Base-by-base conservation (phyloP, 176 grass and related monocot genomes). In the Cymbopogon citratus region DNA sequence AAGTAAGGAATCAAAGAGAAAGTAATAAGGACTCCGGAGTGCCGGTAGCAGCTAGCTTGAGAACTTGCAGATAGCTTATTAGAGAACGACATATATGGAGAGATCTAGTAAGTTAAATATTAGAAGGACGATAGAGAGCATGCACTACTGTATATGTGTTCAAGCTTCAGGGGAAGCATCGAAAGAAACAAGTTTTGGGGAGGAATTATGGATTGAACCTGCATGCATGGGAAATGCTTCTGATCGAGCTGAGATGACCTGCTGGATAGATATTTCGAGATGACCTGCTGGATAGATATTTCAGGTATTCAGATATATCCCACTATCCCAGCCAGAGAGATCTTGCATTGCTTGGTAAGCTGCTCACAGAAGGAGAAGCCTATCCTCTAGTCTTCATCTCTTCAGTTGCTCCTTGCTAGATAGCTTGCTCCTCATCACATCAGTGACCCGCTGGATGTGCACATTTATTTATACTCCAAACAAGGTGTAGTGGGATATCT, bases 401-500 rank as follows among this genome's bases (percentile, higher is more conserved):
- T 21, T 21, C 1, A 21, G 49, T 8, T 54, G 6, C 3, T 33
- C 1, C 1, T 54, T 21, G 49, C 49, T 54, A 59, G 28, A 16
- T 16, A 59, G 34, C n/a, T 10, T 54, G 33, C 62, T 41, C 44
- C 36, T 45, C 36, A 24, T 25, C 52, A 23, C 21, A 13, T 25
- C 56, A 24, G 10, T 71, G 71, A 54, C 64, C 31, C 3, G 31
- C 73, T 71, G 52, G 64, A 31, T 71, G 65, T 71, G 65, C 82
- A 71, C 43, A 76, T 27, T 45, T 45, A 45, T 45, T 71, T 71
- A 71, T 71, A 71, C 39, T 45, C n/a, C 12, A 26, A 70, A 71
- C 68, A 71, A 7, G n/a, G 40, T 19, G 64, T 85, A 85, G 82
- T 81, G 77, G 77, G 34, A 63, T 76, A 81, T 76, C 82, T 56